phyloP scores from a whole-genome alignment of 2,329 filamentous ascomycete species.

The Periconia sp. region DNA sequence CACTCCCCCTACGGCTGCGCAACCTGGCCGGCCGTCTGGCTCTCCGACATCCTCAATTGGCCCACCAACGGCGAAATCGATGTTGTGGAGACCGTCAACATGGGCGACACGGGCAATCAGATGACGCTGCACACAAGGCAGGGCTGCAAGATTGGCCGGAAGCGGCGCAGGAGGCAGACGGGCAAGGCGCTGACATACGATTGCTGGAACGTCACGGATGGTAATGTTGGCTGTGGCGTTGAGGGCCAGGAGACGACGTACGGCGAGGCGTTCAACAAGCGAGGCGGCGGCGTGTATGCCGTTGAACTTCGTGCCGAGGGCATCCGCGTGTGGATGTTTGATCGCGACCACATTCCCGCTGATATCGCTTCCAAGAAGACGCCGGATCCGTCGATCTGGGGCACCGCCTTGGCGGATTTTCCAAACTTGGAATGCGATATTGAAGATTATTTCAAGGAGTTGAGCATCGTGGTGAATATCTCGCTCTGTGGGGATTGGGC shows the following conservation, averaged over 20 bases:
- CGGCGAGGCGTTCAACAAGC: constrained; percentile 27
- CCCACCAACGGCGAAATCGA: constrained; percentile 33
- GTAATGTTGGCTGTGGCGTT: constrained; percentile 39
- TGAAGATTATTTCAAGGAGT: constrained; percentile 21
- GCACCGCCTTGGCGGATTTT: constrained; percentile 32
- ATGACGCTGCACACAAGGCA: constrained; percentile 30
- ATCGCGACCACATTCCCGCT: constrained; percentile 13
- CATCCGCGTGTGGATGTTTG: constrained; percentile 46
- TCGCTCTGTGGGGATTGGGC: constrained; percentile 58
- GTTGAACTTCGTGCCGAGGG: constrained; percentile 35
- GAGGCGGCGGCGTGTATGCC: constrained; percentile 41
- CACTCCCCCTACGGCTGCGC: constrained; percentile 27
- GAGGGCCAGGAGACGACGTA: constrained; percentile 16
- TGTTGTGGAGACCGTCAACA: constrained; percentile 31
- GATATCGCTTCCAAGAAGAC: constrained; percentile 10
- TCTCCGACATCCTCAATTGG: constrained; percentile 29
- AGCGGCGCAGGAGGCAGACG: constrained; percentile 36
- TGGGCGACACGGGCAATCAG: constrained; percentile 20
- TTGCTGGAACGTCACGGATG: constrained; percentile 36
- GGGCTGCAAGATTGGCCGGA: constrained; percentile 18
- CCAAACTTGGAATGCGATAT: constrained; percentile 50
- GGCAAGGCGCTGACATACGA: constrained; percentile 49
- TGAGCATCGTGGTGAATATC: constrained; percentile 47
- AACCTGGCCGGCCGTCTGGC: constrained; percentile 33
- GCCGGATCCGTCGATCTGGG: constrained; percentile 22